These are phyloP conservation scores for Botrytis squamosa DNA, from an alignment of 2,329 filamentous ascomycete species.

Conservation along the genomic window DNA sequence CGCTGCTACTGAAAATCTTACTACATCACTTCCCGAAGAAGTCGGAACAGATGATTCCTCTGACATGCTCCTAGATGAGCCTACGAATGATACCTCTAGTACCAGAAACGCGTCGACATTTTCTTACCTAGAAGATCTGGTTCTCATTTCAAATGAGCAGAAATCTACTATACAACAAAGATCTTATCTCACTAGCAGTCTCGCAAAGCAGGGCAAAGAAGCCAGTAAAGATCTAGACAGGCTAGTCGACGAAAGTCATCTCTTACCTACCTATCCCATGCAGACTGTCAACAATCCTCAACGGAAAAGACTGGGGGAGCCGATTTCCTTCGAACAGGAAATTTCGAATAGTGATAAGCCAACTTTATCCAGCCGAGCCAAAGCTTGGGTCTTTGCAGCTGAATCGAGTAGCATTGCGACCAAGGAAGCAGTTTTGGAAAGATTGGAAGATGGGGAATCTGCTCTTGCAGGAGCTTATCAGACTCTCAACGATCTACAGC, in stretches of 20 bases:
- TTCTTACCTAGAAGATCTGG: constrained; percentile 56
- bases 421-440: constrained; percentile 58
- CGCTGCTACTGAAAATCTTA: constrained; percentile 24
- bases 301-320: constrained; percentile 34
- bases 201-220: constrained; percentile 53
- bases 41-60: neutral
- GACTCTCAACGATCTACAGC: constrained; percentile 50
- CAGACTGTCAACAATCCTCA: constrained; percentile 36
- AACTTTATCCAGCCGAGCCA: constrained; percentile 47
- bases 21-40: constrained; percentile 15
- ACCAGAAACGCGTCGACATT: constrained; percentile 42
- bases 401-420: constrained; percentile 59
- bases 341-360: constrained; percentile 42
- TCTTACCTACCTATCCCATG: constrained; percentile 54
- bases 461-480: constrained; percentile 54
- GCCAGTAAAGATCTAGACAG: constrained; percentile 51
- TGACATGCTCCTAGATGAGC: neutral
- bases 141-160: constrained; percentile 54
- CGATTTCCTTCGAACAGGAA: constrained; percentile 48
- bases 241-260: constrained; percentile 60
- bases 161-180: constrained; percentile 58
- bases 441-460: constrained; percentile 57
- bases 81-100: constrained; percentile 13
- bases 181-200: constrained; percentile 51
- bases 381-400: constrained; percentile 59